Percentiles rank a stretch among this genome's conserved stretches.
These are phyloP conservation scores for Chiua sp. DNA, from an alignment of 1,284 basidiomycete genomes.

Conservation along the genomic window DNA sequence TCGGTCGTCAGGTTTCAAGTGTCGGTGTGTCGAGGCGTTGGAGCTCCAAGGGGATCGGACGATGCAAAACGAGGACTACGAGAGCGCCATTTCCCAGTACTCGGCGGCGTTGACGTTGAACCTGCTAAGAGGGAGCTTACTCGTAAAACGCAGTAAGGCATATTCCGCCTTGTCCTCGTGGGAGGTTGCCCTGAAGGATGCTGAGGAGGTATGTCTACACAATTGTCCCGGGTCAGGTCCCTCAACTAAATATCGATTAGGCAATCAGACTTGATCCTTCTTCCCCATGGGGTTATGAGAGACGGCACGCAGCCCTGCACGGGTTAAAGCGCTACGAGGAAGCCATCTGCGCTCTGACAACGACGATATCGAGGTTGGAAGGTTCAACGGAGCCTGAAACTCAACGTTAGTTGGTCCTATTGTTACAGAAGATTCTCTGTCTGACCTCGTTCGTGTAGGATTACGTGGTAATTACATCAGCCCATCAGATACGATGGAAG, in stretches of 20 bases:
- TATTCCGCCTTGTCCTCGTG: slow-evolving; percentile 6
- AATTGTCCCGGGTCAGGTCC: no score
- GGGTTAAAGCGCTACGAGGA: slow-evolving; percentile 15
- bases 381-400: slow-evolving; percentile 15
- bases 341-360: slow-evolving; percentile 13
- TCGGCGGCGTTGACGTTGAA: slow-evolving; percentile 16
- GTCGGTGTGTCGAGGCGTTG: slow-evolving; percentile 4
- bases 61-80: slow-evolving; percentile 7
- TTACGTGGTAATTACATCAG: slow-evolving; percentile 15
- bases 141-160: slow-evolving; percentile 27
- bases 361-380: slow-evolving; percentile 14
- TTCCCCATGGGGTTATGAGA: slow-evolving; percentile 25
- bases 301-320: slow-evolving; percentile 22
- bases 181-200: slow-evolving; percentile 23
- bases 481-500: slow-evolving; percentile 11
- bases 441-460: slow-evolving; percentile 11
- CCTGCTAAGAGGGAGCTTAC: background rate
- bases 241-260: slow-evolving; percentile 6
- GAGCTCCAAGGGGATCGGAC: slow-evolving; percentile 18
- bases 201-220: slow-evolving; percentile 20
- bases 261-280: slow-evolving; percentile 15
- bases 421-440: background rate
- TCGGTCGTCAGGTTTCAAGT: slow-evolving; percentile 18
- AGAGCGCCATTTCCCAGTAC: slow-evolving; percentile 15
- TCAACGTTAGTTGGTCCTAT: slow-evolving; percentile 13